Conservation (phyloP, 129 eudicot species). For the Escallonia rubra region DNA sequence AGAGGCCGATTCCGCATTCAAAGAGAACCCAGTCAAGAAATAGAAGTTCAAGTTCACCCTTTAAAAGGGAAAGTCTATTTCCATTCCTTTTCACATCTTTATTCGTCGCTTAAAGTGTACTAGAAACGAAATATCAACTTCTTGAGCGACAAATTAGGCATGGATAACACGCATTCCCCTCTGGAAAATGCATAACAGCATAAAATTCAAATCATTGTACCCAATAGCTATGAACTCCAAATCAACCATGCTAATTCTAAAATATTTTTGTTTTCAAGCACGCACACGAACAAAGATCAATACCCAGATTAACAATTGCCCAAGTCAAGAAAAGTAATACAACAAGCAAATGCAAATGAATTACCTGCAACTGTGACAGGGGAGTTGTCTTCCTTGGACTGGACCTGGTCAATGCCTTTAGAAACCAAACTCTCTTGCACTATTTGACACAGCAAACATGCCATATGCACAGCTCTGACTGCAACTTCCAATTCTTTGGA, state of each 20-base stretch:
- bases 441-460: conserved; percentile 66
- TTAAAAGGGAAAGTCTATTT: too few species aligned
- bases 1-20: too few species aligned
- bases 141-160: not conserved
- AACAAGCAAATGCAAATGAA: not conserved
- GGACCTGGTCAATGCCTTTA: conserved; percentile 40
- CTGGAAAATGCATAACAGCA: not conserved
- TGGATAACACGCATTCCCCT: not conserved
- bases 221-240: not conserved
- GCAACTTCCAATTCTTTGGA: conserved; percentile 70
- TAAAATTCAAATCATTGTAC: not conserved
- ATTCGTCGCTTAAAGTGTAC: too few species aligned
- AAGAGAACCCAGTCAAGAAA: too few species aligned
- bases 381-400: conserved; percentile 74
- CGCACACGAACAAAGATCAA: not conserved
- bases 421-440: conserved; percentile 56
- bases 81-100: too few species aligned
- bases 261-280: not conserved
- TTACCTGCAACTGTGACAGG: conserved; percentile 89
- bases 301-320: not conserved
- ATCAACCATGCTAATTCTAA: not conserved
- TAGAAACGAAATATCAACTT: not conserved
- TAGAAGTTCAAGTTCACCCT: too few species aligned
- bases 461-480: conserved; percentile 86
- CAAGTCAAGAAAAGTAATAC: conserved; percentile 12